These are phyloP conservation scores for Cutaneotrichosporon cutaneum DNA, from an alignment of 1,284 basidiomycete genomes.

Conservation along the genomic window DNA sequence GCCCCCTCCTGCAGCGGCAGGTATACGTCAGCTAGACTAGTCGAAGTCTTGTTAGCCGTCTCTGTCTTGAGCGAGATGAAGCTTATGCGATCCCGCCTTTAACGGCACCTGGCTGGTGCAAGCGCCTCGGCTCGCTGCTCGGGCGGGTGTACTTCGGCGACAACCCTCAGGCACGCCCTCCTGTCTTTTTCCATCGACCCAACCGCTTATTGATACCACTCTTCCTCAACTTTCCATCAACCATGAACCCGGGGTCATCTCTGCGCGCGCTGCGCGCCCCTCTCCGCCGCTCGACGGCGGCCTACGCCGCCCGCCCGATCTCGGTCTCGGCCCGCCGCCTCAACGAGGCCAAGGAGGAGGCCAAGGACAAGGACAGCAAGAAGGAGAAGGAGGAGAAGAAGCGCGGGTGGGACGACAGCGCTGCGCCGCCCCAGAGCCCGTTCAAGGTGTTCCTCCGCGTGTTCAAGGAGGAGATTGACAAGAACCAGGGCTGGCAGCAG, in stretches of 20 bases:
- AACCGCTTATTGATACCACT: not conserved
- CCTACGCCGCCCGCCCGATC: not conserved
- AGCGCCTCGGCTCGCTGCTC: not conserved
- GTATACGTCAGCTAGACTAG: constrained; percentile 33
- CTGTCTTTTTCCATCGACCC: not conserved
- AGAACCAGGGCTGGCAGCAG: constrained; percentile 91
- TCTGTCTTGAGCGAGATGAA: not conserved
- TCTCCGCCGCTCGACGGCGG: constrained; percentile 7
- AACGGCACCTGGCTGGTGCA: not conserved
- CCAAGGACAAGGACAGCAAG: constrained; percentile 13
- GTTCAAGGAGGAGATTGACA: constrained; percentile 83
- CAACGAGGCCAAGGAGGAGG: constrained; percentile 11
- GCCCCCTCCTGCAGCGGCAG: constrained; percentile 41
- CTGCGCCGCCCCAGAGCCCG: constrained; percentile 72
- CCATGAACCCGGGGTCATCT: constrained; percentile 11
- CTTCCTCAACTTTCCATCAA: constrained; percentile 1
- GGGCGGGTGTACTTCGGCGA: not conserved
- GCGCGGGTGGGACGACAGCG: constrained; percentile 27
- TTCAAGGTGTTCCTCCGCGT: constrained; percentile 96
- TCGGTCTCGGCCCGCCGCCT: constrained; percentile 8
- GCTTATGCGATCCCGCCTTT: not conserved
- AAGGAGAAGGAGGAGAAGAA: constrained; percentile 24
- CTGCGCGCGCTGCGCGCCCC: constrained; percentile 10
- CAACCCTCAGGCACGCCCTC: not conserved
- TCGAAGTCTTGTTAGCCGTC: not conserved